Conservation (phyloP, 192 early-diverging fungal species). For the Coemansia sp. region DNA sequence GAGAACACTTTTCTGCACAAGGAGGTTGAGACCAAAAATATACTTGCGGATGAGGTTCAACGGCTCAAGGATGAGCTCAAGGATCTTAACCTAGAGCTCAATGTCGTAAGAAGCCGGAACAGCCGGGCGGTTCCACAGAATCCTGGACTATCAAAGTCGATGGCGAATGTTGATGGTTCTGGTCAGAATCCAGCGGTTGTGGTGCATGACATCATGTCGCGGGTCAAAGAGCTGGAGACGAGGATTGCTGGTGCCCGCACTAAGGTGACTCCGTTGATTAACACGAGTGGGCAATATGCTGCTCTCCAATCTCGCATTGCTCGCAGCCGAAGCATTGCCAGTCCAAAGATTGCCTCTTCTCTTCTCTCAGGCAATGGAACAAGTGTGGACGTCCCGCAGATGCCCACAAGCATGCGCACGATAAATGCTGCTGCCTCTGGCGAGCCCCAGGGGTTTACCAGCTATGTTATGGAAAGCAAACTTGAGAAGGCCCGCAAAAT, state of each 20-base stretch:
- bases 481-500: conserved; percentile 30
- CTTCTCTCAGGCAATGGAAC: conserved; percentile 8
- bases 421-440: conserved; percentile 9
- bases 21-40: conserved; percentile 68
- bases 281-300: conserved; percentile 41
- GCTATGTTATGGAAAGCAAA: conserved; percentile 29
- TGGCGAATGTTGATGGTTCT: conserved; percentile 23
- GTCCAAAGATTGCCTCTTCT: conserved; percentile 22
- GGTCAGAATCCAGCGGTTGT: conserved; percentile 63
- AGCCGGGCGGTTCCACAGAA: conserved; percentile 36
- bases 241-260: conserved; percentile 73
- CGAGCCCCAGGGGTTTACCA: conserved; percentile 14
- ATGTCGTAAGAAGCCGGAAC: conserved; percentile 51
- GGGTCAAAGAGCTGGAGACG: conserved; percentile 75
- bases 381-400: conserved; percentile 11
- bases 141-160: conserved; percentile 41
- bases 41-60: conserved; percentile 71
- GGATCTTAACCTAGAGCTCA: conserved; percentile 59
- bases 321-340: conserved; percentile 43
- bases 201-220: conserved; percentile 75
- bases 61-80: conserved; percentile 75
- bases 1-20: conserved; percentile 64
- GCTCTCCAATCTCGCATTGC: conserved; percentile 39
- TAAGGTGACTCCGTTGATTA: conserved; percentile 71
- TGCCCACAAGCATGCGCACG: conserved; percentile 20